Evolutionary conservation across 352 stramenopile species (phyloP), one percentile per base, ranked within the genome.

Genomic region (Phytopythium mirpurense): DNA sequence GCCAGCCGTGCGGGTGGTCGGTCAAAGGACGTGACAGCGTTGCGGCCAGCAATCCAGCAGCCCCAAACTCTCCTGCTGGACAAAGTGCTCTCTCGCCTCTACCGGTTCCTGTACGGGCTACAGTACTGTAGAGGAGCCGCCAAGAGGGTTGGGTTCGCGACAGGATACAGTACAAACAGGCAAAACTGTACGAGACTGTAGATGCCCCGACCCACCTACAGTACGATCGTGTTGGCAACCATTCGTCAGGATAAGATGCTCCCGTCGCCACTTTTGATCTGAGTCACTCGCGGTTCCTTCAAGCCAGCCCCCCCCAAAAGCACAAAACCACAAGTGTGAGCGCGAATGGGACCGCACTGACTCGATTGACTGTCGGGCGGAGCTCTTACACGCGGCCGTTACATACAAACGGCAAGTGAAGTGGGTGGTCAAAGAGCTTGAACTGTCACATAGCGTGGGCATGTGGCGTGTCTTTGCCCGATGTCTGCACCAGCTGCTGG

Each of bases 1-100:
- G 36, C n/a, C n/a, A 21, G 36, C 36, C 12, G 14, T n/a, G n/a
- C 42, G 42, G 10, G 34, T 42, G 18, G 36, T 42, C 36, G 44
- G 44, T 50, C 44, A 50, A 38, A 16, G 27, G 42, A 41, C 42
- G 21, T 48, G 23, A 48, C 42, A 9, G n/a, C n/a, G n/a, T n/a
- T n/a, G 5, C 5, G 29, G 29, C 45, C 45, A 41, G 29, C 45
- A 51, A 37, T 51, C 41, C 45, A 51, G 26, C 29, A 37, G 26
- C 44, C 24, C 26, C 43, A 16, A 50, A n/a, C n/a, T n/a, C n/a
- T n/a, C n/a, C n/a, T n/a, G 29, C 23, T 24, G 35, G 35, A 14
- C 35, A 41, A 19, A 19, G 35, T 1, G 23, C 42, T 32, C 41
- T 47, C 40, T 26, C 26, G n/a, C n/a, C n/a, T n/a, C n/a, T n/a